Conservation (phyloP, 306 rosid species). For the Gastrolobium bilobum region DNA sequence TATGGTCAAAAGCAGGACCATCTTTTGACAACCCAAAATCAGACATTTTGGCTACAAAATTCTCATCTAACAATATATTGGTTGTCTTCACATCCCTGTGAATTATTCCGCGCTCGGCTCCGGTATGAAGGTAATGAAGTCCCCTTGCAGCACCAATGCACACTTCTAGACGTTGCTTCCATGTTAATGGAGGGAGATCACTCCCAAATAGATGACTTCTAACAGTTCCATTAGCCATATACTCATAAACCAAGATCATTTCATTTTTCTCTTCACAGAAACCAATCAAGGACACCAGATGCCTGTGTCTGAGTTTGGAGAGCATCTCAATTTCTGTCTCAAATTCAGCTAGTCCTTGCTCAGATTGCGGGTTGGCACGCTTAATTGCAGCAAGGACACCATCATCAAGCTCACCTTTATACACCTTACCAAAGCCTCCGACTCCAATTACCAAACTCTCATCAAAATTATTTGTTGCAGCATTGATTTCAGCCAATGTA, state of each 20-base stretch:
- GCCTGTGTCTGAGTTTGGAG: constrained; percentile 93
- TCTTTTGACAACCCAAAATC: constrained; percentile 94
- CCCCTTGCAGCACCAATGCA: constrained; percentile 98
- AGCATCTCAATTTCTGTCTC: constrained; percentile 99
- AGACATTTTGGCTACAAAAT: constrained; percentile 91
- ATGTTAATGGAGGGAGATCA: constrained; percentile 75
- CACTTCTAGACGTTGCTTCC: constrained; percentile 90
- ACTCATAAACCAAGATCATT: constrained; percentile 96
- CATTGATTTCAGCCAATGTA: constrained; percentile 71
- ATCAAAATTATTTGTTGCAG: constrained; percentile 82
- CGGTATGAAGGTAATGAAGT: constrained; percentile 95
- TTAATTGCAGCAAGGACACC: constrained; percentile 84
- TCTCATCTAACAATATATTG: constrained; percentile 83
- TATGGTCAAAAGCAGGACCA: constrained; percentile 90
- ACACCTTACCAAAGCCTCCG: constrained; percentile 98
- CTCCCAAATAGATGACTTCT: constrained; percentile 94
- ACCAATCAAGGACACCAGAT: constrained; percentile 92
- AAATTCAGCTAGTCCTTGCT: constrained; percentile 91
- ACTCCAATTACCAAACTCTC: constrained; percentile 88
- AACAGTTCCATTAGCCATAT: constrained; percentile 95
- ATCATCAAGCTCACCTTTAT: constrained; percentile 82
- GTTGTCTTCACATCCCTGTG: constrained; percentile 98
- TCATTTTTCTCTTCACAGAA: constrained; percentile 93
- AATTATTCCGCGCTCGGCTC: constrained; percentile 90
- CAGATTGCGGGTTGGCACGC: constrained; percentile 90